Evolutionary conservation across 148 eudicot species (phyloP), one percentile per base, ranked within the genome.

Genomic region (Silene uniflora): DNA sequence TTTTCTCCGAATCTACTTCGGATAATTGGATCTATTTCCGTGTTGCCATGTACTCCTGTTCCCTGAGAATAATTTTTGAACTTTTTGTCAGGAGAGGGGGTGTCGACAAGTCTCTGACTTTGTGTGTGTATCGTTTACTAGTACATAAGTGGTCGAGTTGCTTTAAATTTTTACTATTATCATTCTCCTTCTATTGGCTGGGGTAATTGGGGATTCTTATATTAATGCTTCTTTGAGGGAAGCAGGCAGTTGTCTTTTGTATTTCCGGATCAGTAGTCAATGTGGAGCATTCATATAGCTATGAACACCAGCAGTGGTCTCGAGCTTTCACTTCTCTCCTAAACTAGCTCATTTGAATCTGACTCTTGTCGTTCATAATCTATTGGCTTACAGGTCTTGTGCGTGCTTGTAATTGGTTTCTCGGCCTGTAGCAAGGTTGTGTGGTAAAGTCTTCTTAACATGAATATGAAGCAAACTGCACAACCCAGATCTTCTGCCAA

Each of bases 401-500:
- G 21, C 24, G 46, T 68, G 64, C 29, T 79, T 74, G 22, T 61
- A 5, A 63, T 62, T 61, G 27, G 16, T 11, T 62, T 82, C 66
- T 73, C 46, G 76, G 63, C n/a, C 11, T 3, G 14, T 68, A 80
- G 75, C 58, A 52, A 61, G 77, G 75, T 76, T 77, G 55, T 64
- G 69, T 73, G 62, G 62, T 17, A 71, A 70, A 59, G 78, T 81
- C 80, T 84, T 79, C 79, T 19, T 72, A 79, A 82, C 73, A 92
- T 92, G 97, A 89, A 82, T 73, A 62, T 85, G 88, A 96, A 89
- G 82, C 94, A 86, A 82, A 81, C 81, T 76, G 85, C 80, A 54
- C 92, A 88, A 73, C 82, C 89, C 67, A 85, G 92, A 76, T 76
- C 91, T 73, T 81, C 91, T 10, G 81, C 90, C 49, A 90, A 95